A percentile compares a stretch with the other conserved stretches of the same genome.
Conservation (phyloP, 2,329 filamentous ascomycete genomes). For the Dactylellina leptospora region DNA sequence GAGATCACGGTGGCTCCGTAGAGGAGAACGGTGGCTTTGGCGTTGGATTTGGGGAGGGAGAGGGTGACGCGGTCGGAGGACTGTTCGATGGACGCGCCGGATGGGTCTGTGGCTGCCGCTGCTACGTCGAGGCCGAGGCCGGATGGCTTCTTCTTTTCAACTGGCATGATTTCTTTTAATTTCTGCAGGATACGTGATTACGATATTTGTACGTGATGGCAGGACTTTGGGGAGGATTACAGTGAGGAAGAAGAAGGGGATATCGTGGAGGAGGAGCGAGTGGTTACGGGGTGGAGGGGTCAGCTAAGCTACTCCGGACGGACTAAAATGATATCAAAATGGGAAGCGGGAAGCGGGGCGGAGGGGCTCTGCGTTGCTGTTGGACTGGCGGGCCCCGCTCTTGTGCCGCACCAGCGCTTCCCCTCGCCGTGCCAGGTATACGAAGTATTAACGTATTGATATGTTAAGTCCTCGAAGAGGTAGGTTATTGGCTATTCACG, state of each 20-base stretch:
- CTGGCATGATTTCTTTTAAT: conserved; percentile 15
- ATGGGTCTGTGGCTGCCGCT: conserved; percentile 4
- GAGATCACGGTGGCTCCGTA: conserved; percentile 90
- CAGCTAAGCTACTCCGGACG: no score
- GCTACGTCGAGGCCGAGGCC: conserved; percentile 6
- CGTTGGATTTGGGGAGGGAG: conserved; percentile 77
- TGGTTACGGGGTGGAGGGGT: neutral
- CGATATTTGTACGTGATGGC: neutral
- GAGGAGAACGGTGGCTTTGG: conserved; percentile 85
- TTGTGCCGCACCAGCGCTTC: conserved; percentile 30
- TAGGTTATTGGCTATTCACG: no score
- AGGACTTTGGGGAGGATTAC: neutral
- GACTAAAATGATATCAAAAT: neutral
- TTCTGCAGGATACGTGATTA: neutral
- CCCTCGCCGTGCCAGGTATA: no score
- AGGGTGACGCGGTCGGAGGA: conserved; percentile 73
- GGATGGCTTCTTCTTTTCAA: conserved; percentile 32
- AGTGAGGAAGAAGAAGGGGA: conserved; percentile 16
- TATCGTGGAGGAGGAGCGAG: conserved; percentile 12
- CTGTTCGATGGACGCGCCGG: conserved; percentile 60
- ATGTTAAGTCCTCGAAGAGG: no score
- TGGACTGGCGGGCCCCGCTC: conserved; percentile 28
- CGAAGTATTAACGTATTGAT: no score
- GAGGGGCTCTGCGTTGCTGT: conserved; percentile 35
- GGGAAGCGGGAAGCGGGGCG: conserved; percentile 32